Base-by-base conservation (phyloP, 2,329 filamentous ascomycete species). In the Samsoniella hepiali region DNA sequence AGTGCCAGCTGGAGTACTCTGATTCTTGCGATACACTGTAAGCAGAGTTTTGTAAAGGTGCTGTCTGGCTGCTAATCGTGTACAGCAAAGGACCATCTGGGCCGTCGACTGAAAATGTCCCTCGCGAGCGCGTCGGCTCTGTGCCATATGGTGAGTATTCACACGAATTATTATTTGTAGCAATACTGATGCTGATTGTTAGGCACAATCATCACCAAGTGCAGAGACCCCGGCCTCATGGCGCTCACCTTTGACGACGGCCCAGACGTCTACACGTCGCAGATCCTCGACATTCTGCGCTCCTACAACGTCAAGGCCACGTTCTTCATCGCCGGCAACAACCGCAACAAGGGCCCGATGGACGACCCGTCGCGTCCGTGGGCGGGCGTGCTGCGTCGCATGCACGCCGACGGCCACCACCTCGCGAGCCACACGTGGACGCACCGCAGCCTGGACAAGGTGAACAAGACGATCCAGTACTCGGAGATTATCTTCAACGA, bases 201-300 rank as follows among this genome's bases (percentile, higher is more conserved):
- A 77, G 75, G 75, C 42, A 69, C 66, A 42, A 64, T 69, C 62
- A 75, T 78, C 65, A 80, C 71, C 0, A 72, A 68, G 11, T 78
- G 76, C 66, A 73, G 68, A 1, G 65, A 65, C 13, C 72, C 74
- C 1, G 76, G 74, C 29, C 71, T 72, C 62, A 71, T 80, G 44
- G 80, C 80, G 1, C 70, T 82, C 32, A 81, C 79, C 1, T 81
- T 77, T 67, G 81, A 82, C 65, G 80, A 82, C 58, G 80, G 79
- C 0, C 80, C 81, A 0, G 78, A 72, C 63, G 62, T 66, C 3
- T 81, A 75, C 67, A 83, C 81, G 5, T 65, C 67, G 7, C 68
- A 71, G 10, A 68, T 83, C 5, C 75, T 83, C 31, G 74, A 80
- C 63, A 58, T 75, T 1, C 65, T 79, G 13, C 69, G 72, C 29